Conservation (phyloP, 768 basidiomycete species). For the Cystobasidium ongulense region DNA sequence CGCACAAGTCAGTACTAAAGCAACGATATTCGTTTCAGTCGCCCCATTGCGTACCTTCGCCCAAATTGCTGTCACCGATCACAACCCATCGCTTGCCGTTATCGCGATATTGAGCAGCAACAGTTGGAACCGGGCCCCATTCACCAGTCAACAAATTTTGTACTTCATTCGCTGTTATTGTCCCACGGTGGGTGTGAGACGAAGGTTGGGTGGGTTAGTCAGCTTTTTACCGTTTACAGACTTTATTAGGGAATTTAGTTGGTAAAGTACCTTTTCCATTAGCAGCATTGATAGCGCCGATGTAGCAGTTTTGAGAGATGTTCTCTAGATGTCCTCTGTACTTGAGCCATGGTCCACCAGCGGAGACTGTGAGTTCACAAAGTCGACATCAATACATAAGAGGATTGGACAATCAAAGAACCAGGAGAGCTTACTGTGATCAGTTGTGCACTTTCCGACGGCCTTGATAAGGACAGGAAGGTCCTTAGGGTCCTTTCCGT, state of each 20-base stretch:
- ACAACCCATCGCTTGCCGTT: constrained; percentile 92
- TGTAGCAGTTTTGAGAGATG: constrained; percentile 96
- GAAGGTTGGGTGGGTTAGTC: no score
- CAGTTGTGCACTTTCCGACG: constrained; percentile 76
- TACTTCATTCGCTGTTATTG: constrained; percentile 95
- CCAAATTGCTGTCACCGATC: constrained; percentile 56
- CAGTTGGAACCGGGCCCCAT: constrained; percentile 74
- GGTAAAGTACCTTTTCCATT: no score
- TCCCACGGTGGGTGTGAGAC: no score
- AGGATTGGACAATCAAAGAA: not conserved
- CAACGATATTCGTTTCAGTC: not conserved
- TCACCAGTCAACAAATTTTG: constrained; percentile 76
- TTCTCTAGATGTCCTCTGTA: constrained; percentile 98
- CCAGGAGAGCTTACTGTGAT: constrained; percentile 54
- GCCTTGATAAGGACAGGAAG: constrained; percentile 96
- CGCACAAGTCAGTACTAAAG: no score
- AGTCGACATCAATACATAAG: not conserved
- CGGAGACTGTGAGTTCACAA: constrained; percentile 49
- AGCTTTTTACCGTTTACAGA: no score
- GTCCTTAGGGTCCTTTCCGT: constrained; percentile 80
- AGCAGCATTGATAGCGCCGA: constrained; percentile 92
- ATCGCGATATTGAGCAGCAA: constrained; percentile 80
- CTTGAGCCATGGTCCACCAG: constrained; percentile 98
- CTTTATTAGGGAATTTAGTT: no score
- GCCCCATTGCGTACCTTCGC: constrained; percentile 1